Conservation (phyloP, 352 stramenopile genomes). For the Pythium brachiatum region DNA sequence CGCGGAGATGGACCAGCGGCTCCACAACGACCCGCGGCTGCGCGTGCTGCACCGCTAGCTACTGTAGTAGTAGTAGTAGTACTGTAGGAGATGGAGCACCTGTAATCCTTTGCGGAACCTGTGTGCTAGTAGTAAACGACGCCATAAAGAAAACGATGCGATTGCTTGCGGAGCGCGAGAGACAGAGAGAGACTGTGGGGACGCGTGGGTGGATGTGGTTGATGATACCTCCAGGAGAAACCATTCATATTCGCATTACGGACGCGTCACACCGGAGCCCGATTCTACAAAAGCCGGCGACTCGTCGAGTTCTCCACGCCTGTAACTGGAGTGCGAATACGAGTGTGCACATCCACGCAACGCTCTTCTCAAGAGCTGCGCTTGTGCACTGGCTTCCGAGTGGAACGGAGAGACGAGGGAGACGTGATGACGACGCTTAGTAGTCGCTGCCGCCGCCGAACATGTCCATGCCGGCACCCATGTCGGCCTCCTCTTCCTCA, state of each 20-base stretch:
- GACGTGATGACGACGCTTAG: slow-evolving; percentile 36
- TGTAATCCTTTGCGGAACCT: not conserved
- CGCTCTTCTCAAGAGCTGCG: not conserved
- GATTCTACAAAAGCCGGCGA: slow-evolving; percentile 3
- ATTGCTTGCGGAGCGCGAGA: not conserved
- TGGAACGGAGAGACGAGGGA: slow-evolving; percentile 2
- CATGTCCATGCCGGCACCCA: slow-evolving; percentile 83
- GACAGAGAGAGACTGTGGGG: not conserved
- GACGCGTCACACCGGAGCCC: slow-evolving; percentile 11
- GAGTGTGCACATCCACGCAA: not conserved
- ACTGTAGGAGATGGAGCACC: too few relatives aligned
- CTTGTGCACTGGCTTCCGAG: slow-evolving; percentile 11
- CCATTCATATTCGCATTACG: slow-evolving; percentile 79
- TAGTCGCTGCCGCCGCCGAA: slow-evolving; percentile 86
- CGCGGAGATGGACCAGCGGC: slow-evolving; percentile 91
- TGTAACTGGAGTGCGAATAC: slow-evolving; percentile 14
- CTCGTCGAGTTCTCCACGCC: not conserved
- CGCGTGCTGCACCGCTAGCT: slow-evolving; percentile 69
- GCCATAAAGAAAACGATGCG: slow-evolving; percentile 1
- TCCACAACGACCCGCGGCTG: slow-evolving; percentile 85
- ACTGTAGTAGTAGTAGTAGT: too few relatives aligned
- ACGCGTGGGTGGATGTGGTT: slow-evolving; percentile 2
- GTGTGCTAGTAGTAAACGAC: not conserved
- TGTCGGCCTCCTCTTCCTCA: slow-evolving; percentile 86
- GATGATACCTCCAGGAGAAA: slow-evolving; percentile 47